phyloP scores from a whole-genome alignment of 495 filamentous ascomycete genomes.

The Daldinia concentrica region DNA sequence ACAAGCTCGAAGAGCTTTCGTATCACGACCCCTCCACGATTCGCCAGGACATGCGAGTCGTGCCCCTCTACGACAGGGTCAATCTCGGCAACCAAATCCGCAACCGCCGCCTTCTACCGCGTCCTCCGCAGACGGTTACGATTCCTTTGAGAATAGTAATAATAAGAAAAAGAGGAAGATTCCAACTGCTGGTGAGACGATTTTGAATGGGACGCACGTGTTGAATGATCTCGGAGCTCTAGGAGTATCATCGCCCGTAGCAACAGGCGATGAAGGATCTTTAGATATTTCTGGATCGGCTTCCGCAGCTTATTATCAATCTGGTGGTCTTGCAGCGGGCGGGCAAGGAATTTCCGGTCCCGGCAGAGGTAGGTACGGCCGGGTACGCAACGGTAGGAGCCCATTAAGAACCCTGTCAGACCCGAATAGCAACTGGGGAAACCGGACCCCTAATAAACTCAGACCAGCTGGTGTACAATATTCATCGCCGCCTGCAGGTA shows the following conservation, averaged over 20 bases:
- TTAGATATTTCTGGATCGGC: conserved; percentile 50
- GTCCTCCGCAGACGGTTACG: conserved; percentile 84
- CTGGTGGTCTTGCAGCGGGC: conserved; percentile 54
- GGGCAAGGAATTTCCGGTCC: conserved; percentile 77
- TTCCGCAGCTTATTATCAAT: conserved; percentile 49
- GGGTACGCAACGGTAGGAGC: conserved; percentile 69
- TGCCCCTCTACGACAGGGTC: conserved; percentile 41
- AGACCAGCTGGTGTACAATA: conserved; percentile 48
- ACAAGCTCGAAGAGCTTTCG: conserved; percentile 39
- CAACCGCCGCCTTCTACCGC: conserved; percentile 58
- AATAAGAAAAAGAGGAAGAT: conserved; percentile 99
- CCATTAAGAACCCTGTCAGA: conserved; percentile 67
- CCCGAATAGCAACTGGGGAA: conserved; percentile 63
- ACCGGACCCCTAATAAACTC: conserved; percentile 49
- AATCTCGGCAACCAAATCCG: conserved; percentile 54
- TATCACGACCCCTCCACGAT: conserved; percentile 42
- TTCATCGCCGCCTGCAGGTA: conserved; percentile 52
- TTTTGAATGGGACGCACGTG: conserved; percentile 62
- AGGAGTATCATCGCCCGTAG: conserved; percentile 38
- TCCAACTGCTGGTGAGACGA: conserved; percentile 78
- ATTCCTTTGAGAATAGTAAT: conserved; percentile 97
- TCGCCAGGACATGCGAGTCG: conserved; percentile 41
- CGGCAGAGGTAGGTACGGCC: conserved; percentile 80
- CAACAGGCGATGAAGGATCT: conserved; percentile 43
- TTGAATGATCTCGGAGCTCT: conserved; percentile 55